phyloP scores from a whole-genome alignment of 2,329 filamentous ascomycete species.

The Ambrosiella cleistominuta region DNA sequence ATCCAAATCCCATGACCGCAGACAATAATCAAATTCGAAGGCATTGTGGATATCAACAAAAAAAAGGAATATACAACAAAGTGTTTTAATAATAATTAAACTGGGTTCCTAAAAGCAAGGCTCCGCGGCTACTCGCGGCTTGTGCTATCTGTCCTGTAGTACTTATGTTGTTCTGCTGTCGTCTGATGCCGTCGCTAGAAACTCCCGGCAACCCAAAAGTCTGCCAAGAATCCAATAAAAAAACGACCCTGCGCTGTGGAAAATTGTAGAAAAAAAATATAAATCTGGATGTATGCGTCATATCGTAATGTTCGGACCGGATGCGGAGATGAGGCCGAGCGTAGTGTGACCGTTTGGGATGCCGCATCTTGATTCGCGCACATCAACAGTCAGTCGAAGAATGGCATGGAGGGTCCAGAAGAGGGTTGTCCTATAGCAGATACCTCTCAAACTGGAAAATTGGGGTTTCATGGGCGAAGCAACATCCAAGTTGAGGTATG shows the following conservation, averaged over 20 bases:
- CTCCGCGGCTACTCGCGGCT: not conserved
- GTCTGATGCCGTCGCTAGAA: not conserved
- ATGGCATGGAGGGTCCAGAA: not conserved
- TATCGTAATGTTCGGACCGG: not conserved
- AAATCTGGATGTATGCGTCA: no score
- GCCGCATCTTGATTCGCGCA: not conserved
- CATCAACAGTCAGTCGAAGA: not conserved
- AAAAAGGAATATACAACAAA: not conserved
- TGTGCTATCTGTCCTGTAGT: not conserved
- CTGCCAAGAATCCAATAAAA: not conserved
- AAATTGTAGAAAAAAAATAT: no score
- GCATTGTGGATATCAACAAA: constrained; percentile 14
- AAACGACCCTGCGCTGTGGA: not conserved
- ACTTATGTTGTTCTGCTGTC: constrained; percentile 3
- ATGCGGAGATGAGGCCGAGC: not conserved
- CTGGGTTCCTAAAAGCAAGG: not conserved
- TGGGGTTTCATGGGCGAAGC: not conserved
- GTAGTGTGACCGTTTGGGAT: not conserved
- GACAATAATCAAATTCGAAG: constrained; percentile 50
- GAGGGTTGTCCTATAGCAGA: not conserved
- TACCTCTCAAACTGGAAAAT: not conserved
- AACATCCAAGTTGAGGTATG: not conserved
- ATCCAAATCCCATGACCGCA: constrained; percentile 73
- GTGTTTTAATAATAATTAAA: not conserved
- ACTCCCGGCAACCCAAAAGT: not conserved